Evolutionary conservation across 1,284 basidiomycete species (phyloP), one percentile per base, ranked within the genome.

Genomic region (Trametes sp.): DNA sequence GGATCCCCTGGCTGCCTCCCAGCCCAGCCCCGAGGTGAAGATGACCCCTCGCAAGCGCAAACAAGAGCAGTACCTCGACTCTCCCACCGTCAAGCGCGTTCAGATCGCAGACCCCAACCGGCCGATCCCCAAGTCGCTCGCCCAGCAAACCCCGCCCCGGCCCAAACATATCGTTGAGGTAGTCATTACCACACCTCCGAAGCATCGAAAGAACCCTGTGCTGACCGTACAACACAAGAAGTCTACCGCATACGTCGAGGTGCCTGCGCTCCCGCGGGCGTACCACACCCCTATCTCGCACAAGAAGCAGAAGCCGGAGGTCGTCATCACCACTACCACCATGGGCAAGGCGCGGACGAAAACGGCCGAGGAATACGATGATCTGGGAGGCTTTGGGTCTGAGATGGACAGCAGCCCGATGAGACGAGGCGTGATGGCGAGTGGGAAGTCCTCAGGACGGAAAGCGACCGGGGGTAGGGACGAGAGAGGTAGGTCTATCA

Each of bases 381-480:
- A 89, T 66, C 71, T 88, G 23, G 87, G 86, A 46, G 87, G 86
- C 4, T 88, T 85, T 72, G 87, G 84, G 1, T 83, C 84, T 0
- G 84, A 82, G 5, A 83, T 86, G 19, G 83, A 84, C 28, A 78
- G 78, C 4, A 75, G 69, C 52, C 65, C 71, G 70, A 72, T 68
- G 49, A 57, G 72, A 57, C 71, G 64, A 52, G 78, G 64, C 53
- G 51, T 48, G 2, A 53, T 16, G 46, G 78, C 77, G 67, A 70
- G 73, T 31, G 68, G 78, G 5, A 83, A 80, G 68, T 83, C 80
- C 2, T 84, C 87, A 35, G 79, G 78, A 41, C 83, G 82, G 59
- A 80, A 85, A 51, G 67, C 71, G 1, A 90, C 87, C 1, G 92
- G 91, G 16, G 90, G 92, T 63, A 81, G 92, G 51, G 93, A 94